Evolutionary conservation across 2,329 filamentous ascomycete species (phyloP).

Genomic region (Penicillium sp.): DNA sequence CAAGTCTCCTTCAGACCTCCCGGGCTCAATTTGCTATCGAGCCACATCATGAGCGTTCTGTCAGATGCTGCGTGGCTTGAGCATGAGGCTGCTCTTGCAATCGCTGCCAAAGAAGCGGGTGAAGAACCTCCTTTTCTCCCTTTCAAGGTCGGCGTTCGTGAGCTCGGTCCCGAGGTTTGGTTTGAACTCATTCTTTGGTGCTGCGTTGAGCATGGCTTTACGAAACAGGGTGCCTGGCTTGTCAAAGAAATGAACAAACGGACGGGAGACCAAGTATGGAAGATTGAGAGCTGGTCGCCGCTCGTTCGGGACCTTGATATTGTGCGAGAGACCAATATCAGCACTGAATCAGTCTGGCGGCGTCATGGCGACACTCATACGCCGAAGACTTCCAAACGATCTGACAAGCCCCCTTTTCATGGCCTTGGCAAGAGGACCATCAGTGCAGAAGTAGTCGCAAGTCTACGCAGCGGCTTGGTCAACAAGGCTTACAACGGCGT

Average conservation of each 20-base stretch:
- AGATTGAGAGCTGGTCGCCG: constrained; percentile 36
- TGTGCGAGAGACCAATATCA: constrained; percentile 32
- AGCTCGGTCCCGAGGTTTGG: constrained; percentile 45
- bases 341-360: constrained; percentile 32
- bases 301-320: constrained; percentile 23
- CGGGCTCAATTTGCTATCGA: constrained; percentile 39
- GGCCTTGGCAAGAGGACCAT: constrained; percentile 46
- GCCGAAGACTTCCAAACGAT: constrained; percentile 13
- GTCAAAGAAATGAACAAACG: constrained; percentile 29
- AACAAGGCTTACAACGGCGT: constrained; percentile 41
- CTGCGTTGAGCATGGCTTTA: constrained; percentile 44
- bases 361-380: constrained; percentile 19
- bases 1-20: constrained; percentile 36
- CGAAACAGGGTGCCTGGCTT: constrained; percentile 37
- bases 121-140: constrained; percentile 35
- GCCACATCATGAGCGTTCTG: constrained; percentile 42
- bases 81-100: constrained; percentile 35
- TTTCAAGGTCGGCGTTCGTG: constrained; percentile 38
- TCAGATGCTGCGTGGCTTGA: constrained; percentile 44
- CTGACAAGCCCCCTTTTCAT: constrained; percentile 26
- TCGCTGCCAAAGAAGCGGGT: constrained; percentile 32
- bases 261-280: constrained; percentile 31
- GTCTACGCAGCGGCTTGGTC: constrained; percentile 49
- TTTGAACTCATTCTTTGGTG: constrained; percentile 47
- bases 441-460: constrained; percentile 53